A percentile compares a stretch with the other conserved stretches of the same genome.
phyloP scores from a whole-genome alignment of 2,329 filamentous ascomycete genomes.

The Neopestalotiopsis sp. region DNA sequence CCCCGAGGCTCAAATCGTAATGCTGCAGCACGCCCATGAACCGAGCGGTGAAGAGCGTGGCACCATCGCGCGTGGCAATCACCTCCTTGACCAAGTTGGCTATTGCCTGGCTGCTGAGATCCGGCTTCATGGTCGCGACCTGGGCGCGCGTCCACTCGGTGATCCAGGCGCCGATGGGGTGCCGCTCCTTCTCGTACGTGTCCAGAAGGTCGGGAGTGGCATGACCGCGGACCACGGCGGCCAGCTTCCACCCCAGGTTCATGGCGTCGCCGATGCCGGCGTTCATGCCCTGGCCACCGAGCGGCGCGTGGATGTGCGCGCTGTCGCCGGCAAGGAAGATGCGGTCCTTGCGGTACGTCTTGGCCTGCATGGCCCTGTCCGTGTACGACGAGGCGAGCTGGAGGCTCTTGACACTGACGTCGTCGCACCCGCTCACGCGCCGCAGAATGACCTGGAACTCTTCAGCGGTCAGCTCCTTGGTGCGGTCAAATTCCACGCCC shows the following conservation, averaged over 20 bases:
- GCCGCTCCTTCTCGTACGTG: conserved; percentile 52
- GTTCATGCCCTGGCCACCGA: conserved; percentile 64
- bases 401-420: conserved; percentile 27
- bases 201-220: conserved; percentile 40
- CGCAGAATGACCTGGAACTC: conserved; percentile 26
- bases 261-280: conserved; percentile 58
- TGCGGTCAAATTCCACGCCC: conserved; percentile 25
- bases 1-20: conserved; percentile 28
- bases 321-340: conserved; percentile 62
- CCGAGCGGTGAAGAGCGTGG: conserved; percentile 35
- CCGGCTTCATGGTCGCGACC: conserved; percentile 35
- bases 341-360: conserved; percentile 47
- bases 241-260: conserved; percentile 62
- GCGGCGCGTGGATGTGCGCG: conserved; percentile 59
- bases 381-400: conserved; percentile 33
- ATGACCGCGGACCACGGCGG: conserved; percentile 23
- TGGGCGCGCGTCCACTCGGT: conserved; percentile 45
- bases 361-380: conserved; percentile 22
- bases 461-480: conserved; percentile 23
- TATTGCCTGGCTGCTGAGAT: conserved; percentile 30
- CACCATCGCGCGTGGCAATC: conserved; percentile 34
- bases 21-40: conserved; percentile 40
- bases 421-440: conserved; percentile 22
- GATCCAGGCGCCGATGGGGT: conserved; percentile 24
- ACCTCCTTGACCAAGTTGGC: conserved; percentile 32